phyloP scores from a whole-genome alignment of 2,329 filamentous ascomycete species.

The Teratosphaeria epicoccoides region DNA sequence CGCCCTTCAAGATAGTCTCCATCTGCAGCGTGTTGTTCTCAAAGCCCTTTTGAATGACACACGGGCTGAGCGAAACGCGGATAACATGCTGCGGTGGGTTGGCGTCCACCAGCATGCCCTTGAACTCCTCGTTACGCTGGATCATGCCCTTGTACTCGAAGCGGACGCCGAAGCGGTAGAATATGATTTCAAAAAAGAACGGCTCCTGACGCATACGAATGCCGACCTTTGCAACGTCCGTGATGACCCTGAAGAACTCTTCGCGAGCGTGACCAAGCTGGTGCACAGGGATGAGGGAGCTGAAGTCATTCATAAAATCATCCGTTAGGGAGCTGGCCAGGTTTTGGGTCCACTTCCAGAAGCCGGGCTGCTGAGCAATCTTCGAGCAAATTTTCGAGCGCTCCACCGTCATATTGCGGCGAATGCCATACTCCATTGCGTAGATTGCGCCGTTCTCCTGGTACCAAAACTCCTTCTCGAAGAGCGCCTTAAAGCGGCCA shows the following conservation, averaged over 20 bases:
- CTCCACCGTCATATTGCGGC: neutral
- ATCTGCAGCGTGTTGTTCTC: neutral
- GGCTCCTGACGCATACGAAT: slow-evolving; percentile 10
- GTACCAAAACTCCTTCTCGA: neutral
- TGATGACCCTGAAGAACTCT: slow-evolving; percentile 2
- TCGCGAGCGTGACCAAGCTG: neutral
- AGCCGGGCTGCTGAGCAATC: slow-evolving; percentile 6
- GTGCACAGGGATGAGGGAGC: neutral
- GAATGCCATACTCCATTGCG: neutral
- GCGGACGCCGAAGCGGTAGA: slow-evolving; percentile 4
- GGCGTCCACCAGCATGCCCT: slow-evolving; percentile 1
- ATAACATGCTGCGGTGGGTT: slow-evolving; percentile 4
- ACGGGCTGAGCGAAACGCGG: slow-evolving; percentile 4
- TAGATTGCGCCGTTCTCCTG: neutral
- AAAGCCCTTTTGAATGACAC: slow-evolving; percentile 3
- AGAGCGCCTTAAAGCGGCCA: neutral
- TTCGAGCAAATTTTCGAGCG: slow-evolving; percentile 4
- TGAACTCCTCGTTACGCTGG: slow-evolving; percentile 9
- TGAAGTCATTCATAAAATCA: slow-evolving; percentile 3
- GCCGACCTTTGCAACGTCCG: slow-evolving; percentile 7
- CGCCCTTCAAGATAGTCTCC: slow-evolving; percentile 4
- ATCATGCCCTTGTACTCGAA: slow-evolving; percentile 9
- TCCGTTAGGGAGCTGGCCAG: neutral
- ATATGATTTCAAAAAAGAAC: slow-evolving; percentile 2
- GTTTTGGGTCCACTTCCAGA: slow-evolving; percentile 9